Evolutionary conservation across 345 rosid species (phyloP).

Genomic region (Gossypium herbaceum): DNA sequence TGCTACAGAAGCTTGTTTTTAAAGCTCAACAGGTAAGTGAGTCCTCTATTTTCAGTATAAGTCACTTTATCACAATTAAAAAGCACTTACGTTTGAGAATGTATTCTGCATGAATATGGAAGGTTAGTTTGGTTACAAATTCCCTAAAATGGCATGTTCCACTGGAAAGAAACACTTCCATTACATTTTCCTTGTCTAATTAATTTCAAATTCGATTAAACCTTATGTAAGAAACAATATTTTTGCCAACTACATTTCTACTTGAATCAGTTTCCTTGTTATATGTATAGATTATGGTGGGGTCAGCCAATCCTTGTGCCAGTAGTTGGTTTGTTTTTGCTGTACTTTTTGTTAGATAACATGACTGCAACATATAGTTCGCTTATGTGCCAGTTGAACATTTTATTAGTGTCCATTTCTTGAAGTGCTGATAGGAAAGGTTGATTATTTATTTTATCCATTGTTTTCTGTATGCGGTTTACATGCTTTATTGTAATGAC

Average conservation of each 20-base stretch:
- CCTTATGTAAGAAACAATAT: neutral
- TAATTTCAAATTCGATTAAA: no score
- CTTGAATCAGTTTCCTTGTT: conserved; percentile 4
- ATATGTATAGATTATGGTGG: neutral
- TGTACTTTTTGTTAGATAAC: neutral
- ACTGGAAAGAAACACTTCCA: neutral
- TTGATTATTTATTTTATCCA: neutral
- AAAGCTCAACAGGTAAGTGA: conserved; percentile 88
- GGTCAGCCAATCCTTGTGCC: neutral
- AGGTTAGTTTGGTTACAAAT: neutral
- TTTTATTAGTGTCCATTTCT: neutral
- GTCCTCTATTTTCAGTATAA: conserved; percentile 3
- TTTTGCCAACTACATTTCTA: neutral
- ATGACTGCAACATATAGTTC: neutral
- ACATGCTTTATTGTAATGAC: neutral
- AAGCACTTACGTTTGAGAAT: neutral
- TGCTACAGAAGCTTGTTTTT: conserved; percentile 92
- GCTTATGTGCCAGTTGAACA: neutral
- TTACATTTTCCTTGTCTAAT: neutral
- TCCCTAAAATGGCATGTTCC: neutral
- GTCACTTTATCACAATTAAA: neutral
- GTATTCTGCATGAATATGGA: neutral
- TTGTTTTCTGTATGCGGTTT: neutral
- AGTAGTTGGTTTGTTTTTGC: neutral
- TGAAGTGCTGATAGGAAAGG: neutral